These are phyloP conservation scores for Termitomyces heimii DNA, from an alignment of 768 basidiomycete genomes.

Conservation along the genomic window DNA sequence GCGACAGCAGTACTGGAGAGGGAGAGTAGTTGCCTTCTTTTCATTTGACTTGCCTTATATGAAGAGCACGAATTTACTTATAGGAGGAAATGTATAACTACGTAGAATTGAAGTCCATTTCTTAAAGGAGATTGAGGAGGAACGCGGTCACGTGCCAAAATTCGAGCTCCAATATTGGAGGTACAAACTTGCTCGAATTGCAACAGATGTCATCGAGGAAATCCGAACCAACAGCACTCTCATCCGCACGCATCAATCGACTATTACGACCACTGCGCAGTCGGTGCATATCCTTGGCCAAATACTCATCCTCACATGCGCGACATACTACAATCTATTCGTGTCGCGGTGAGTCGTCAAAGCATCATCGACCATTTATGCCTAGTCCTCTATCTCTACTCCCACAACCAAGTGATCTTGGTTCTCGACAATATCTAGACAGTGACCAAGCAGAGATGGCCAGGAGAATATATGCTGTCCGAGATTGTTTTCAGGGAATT, in stretches of 20 bases:
- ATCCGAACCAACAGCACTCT: conserved; percentile 8
- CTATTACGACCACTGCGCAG: conserved; percentile 19
- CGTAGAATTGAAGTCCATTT: too few relatives aligned
- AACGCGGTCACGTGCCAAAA: neutral
- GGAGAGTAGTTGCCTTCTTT: neutral
- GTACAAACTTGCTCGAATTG: neutral
- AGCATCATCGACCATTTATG: neutral
- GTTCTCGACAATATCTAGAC: conserved; percentile 26
- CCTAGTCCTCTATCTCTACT: conserved; percentile 31
- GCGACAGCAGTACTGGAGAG: conserved; percentile 49
- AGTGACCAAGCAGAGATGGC: conserved; percentile 31
- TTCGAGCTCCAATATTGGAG: neutral
- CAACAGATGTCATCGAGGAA: conserved; percentile 8
- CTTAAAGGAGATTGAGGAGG: neutral
- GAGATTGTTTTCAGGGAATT: conserved; percentile 51
- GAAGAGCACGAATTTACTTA: neutral
- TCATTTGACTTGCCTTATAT: neutral
- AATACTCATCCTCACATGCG: conserved; percentile 1
- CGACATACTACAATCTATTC: neutral
- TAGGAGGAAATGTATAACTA: neutral
- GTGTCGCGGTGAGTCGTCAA: neutral
- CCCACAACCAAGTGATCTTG: conserved; percentile 27
- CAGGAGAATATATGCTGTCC: conserved; percentile 43
- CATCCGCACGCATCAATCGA: conserved; percentile 17
- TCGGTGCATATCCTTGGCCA: conserved; percentile 16